Conservation (phyloP, 2,329 filamentous ascomycete species). For the Mycogone perniciosa region DNA sequence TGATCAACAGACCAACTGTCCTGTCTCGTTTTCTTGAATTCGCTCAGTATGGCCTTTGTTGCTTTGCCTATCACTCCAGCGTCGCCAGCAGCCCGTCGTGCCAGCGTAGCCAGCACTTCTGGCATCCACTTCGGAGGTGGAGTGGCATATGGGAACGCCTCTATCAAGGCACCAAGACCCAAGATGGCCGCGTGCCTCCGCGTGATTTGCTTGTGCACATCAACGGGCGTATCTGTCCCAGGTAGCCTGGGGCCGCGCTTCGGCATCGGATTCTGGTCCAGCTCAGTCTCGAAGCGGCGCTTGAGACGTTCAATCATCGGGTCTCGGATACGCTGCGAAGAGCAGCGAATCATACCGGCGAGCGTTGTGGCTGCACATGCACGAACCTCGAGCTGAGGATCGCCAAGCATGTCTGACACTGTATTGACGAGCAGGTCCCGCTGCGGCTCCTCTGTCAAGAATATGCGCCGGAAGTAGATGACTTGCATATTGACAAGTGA, state of each 20-base stretch:
- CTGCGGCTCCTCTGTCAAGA: conserved; percentile 69
- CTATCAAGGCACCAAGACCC: conserved; percentile 82
- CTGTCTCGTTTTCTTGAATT: conserved; percentile 99
- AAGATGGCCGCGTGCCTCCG: conserved; percentile 84
- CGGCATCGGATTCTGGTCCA: conserved; percentile 82
- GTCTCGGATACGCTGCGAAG: conserved; percentile 70
- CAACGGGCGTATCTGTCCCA: conserved; percentile 63
- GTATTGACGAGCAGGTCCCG: conserved; percentile 80
- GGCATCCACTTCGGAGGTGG: conserved; percentile 93
- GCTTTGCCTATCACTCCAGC: conserved; percentile 91
- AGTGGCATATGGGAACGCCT: conserved; percentile 93
- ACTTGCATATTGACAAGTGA: conserved; percentile 98
- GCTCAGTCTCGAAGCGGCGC: conserved; percentile 67
- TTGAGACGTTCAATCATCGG: conserved; percentile 71
- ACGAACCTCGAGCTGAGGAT: conserved; percentile 87
- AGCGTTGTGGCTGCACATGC: conserved; percentile 88
- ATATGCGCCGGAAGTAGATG: conserved; percentile 93
- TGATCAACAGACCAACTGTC: conserved; percentile 98
- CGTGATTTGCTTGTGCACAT: conserved; percentile 70
- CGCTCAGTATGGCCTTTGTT: conserved; percentile 86
- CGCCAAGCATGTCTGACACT: conserved; percentile 91
- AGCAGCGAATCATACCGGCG: conserved; percentile 97
- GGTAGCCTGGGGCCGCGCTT: conserved; percentile 56
- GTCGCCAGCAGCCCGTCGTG: conserved; percentile 78
- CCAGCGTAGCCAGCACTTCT: conserved; percentile 79